phyloP scores from a whole-genome alignment of 257 asterid genomes.

The Eucommia ulmoides region DNA sequence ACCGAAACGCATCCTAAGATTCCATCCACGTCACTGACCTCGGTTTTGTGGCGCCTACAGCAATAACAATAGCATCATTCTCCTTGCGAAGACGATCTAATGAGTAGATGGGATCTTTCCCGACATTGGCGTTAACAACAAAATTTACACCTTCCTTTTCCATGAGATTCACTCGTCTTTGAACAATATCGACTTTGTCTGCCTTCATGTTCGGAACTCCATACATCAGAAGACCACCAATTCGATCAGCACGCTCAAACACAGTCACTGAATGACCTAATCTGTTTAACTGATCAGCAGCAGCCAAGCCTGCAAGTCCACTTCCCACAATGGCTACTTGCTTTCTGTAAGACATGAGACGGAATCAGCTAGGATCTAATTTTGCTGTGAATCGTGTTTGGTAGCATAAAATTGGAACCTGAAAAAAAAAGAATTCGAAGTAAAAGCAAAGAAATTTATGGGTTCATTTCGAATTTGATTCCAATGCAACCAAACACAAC shows the following conservation, averaged over 20 bases:
- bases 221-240: conserved; percentile 99
- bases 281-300: conserved; percentile 89
- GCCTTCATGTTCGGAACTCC: conserved; percentile 99
- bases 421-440: too few relatives aligned
- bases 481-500: too few relatives aligned
- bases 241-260: conserved; percentile 92
- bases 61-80: conserved; percentile 80
- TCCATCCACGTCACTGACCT: too few relatives aligned
- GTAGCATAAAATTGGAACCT: too few relatives aligned
- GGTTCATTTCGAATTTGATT: too few relatives aligned
- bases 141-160: conserved; percentile 83
- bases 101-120: conserved; percentile 58
- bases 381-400: too few relatives aligned
- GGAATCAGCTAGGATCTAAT: too few relatives aligned
- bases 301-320: conserved; percentile 98
- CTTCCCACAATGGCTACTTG: conserved; percentile 85
- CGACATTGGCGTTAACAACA: conserved; percentile 75
- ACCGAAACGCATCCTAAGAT: too few relatives aligned
- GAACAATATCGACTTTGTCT: conserved; percentile 75
- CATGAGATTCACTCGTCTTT: conserved; percentile 92
- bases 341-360: conserved; percentile 72
- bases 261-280: conserved; percentile 88
- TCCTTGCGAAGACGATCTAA: conserved; percentile 60
- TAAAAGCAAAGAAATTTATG: too few relatives aligned
- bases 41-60: conserved; percentile 93